phyloP scores from a whole-genome alignment of 495 filamentous ascomycete species.

The Penicillium verhagenii region DNA sequence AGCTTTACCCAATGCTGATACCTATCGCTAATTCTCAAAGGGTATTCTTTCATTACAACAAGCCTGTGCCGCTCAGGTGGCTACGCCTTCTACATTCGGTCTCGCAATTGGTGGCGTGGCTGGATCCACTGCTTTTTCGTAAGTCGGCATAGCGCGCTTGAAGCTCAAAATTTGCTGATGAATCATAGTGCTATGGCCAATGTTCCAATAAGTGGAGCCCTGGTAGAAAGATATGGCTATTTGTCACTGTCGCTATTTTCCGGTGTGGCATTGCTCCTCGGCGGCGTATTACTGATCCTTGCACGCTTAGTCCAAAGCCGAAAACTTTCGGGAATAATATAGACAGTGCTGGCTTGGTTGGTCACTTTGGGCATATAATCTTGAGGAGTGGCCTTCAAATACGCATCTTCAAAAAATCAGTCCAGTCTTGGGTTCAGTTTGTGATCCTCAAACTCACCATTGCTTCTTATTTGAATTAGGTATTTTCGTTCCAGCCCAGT shows the following conservation, averaged over 20 bases:
- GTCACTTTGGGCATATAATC: too few relatives aligned
- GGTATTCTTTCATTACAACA: constrained; percentile 42
- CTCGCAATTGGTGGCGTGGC: constrained; percentile 33
- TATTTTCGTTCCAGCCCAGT: too few relatives aligned
- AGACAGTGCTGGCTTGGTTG: too few relatives aligned
- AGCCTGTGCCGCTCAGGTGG: constrained; percentile 40
- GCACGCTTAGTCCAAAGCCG: constrained; percentile 26
- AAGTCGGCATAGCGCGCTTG: constrained; percentile 3
- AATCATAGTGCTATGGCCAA: constrained; percentile 34
- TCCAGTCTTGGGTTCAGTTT: too few relatives aligned
- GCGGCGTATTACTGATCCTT: constrained; percentile 23
- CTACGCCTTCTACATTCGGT: constrained; percentile 30
- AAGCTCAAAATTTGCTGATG: too few relatives aligned
- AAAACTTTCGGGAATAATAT: constrained; percentile 15
- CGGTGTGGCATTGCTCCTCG: constrained; percentile 32
- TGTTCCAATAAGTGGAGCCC: constrained; percentile 35
- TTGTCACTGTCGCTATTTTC: constrained; percentile 36
- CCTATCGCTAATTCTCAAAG: constrained; percentile 15
- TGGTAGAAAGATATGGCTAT: constrained; percentile 35
- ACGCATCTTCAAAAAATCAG: too few relatives aligned
- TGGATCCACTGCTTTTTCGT: constrained; percentile 38
- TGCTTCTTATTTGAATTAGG: too few relatives aligned
- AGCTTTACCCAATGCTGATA: not conserved
- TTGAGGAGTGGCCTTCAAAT: too few relatives aligned
- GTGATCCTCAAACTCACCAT: too few relatives aligned